Base-by-base conservation (phyloP, 2,329 filamentous ascomycete species). In the Claviceps quebecensis region DNA sequence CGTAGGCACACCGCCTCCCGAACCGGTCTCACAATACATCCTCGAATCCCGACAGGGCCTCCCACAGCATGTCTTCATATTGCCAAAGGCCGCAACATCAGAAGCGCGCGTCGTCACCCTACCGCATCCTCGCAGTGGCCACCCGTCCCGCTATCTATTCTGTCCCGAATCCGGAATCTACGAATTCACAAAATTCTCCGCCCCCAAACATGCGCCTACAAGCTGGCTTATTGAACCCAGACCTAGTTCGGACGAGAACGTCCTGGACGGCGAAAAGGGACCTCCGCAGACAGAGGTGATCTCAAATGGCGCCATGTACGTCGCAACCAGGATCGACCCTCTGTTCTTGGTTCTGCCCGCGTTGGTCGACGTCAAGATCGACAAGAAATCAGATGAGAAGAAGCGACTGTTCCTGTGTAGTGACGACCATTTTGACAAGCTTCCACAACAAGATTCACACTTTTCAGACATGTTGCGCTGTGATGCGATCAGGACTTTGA, bases 271-370 rank as follows among this genome's bases (percentile, higher is more conserved):
- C 8, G 59, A 55, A 17, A 43, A 44, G 38, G 48, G 54, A n/a
- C 48, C 55, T 58, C 51, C 37, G 4, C 57, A 57, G 26, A 56
- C 58, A 36, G 58, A 63, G 26, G 58, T 87, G 23, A 76, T 81
- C 37, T 81, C 82, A 59, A 75, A 74, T 44, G 81, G 87, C 37
- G 81, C 89, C 54, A 69, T 97, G n/a, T 84, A 86, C 60, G 69
- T 97, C 53, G 87, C 91, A 8, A 95, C 93, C 1, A 78, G 81
- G 2, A 73, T 95, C 51, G 93, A 98, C 65, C 77, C 87, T 5
- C 63, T 96, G 3, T 97, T 97, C 69, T 72, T 97, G 48, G 63
- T 95, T 3, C 71, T 97, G 1, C 86, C 91, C 0, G 77, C 82
- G 4, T 74, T 97, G 1, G 69, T 72, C 1, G 66, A 78, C 40